Evolutionary conservation across 306 rosid species (phyloP).

Genomic region (Dalbergia cultrata): DNA sequence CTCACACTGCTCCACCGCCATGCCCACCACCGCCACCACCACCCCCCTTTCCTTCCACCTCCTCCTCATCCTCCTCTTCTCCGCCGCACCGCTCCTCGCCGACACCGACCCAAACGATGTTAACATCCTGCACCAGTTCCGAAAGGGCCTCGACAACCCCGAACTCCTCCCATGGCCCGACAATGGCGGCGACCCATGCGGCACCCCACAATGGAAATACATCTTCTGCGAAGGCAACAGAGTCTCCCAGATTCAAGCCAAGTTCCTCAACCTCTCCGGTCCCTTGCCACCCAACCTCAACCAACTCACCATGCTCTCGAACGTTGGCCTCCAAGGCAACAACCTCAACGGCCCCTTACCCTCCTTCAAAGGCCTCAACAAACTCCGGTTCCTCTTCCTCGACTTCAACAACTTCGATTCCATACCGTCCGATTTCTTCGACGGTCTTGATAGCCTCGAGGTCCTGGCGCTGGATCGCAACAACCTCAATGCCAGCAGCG

Average conservation of each 20-base stretch:
- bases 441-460: slow-evolving; percentile 65
- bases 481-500: slow-evolving; percentile 60
- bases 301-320: slow-evolving; percentile 68
- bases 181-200: slow-evolving; percentile 76
- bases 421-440: slow-evolving; percentile 81
- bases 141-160: slow-evolving; percentile 66
- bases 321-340: slow-evolving; percentile 85
- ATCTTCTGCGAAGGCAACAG: slow-evolving; percentile 67
- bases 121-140: slow-evolving; percentile 66
- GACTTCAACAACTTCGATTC: slow-evolving; percentile 78
- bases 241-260: slow-evolving; percentile 83
- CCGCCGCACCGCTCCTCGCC: slow-evolving; percentile 19
- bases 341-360: slow-evolving; percentile 73
- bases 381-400: slow-evolving; percentile 59
- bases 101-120: slow-evolving; percentile 75
- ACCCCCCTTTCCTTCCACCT: not conserved
- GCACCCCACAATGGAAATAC: slow-evolving; percentile 61
- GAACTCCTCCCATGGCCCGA: slow-evolving; percentile 84
- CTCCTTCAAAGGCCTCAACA: slow-evolving; percentile 63
- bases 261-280: slow-evolving; percentile 67
- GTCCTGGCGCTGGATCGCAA: slow-evolving; percentile 80
- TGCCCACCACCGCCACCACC: slow-evolving; percentile 39
- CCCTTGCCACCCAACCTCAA: slow-evolving; percentile 75
- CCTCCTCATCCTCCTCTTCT: slow-evolving; percentile 42
- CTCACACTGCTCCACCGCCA: slow-evolving; percentile 36